Evolutionary conservation across 345 rosid species (phyloP), one percentile per base, ranked within the genome.

Genomic region (Raphanus sativus): DNA sequence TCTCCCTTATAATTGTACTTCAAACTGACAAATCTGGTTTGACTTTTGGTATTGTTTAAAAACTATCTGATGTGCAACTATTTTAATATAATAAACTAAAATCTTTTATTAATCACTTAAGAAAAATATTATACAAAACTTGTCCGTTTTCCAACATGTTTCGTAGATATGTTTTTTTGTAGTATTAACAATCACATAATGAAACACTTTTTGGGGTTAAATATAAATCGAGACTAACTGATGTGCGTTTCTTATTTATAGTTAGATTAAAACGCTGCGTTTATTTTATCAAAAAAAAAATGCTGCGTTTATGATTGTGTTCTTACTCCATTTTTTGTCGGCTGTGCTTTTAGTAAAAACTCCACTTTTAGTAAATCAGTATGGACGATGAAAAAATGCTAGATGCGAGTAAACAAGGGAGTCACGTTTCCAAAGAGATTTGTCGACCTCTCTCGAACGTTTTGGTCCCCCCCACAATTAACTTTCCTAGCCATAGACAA

Each of bases 391-490:
- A 61, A 17, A 13, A 59, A 11, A 28, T 5, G 28, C 8, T 26
- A 4, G 15, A 26, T 59, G 40, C 24, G 8, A 8, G 36, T 36
- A 58, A 36, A 13, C 10, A 58, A 70, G 26, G 13, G 54, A 13
- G 15, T 70, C 56, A 70, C 65, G 66, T 36, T 59, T 17, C 32
- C 24, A 24, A 7, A 1, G 54, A 34, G 21, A 62, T 15, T 1
- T 62, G 42, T 32, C 4, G 9, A 56, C 13, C 13, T 55, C 21
- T 70, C 52, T 12, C 50, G 50, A 55, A 69, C 28, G 75, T 59
- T 38, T 60, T 71, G 56, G 75, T 59, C 66, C 75, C 75, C 9
- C 75, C 5, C n/a, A 38, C 36, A 50, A 25, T 13, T 58, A 58
- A 34, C 28, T 58, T 33, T 62, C 16, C 5, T 28, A 10, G 32